phyloP scores from a whole-genome alignment of 148 eudicot genomes.

The Amaranthus cruentus region DNA sequence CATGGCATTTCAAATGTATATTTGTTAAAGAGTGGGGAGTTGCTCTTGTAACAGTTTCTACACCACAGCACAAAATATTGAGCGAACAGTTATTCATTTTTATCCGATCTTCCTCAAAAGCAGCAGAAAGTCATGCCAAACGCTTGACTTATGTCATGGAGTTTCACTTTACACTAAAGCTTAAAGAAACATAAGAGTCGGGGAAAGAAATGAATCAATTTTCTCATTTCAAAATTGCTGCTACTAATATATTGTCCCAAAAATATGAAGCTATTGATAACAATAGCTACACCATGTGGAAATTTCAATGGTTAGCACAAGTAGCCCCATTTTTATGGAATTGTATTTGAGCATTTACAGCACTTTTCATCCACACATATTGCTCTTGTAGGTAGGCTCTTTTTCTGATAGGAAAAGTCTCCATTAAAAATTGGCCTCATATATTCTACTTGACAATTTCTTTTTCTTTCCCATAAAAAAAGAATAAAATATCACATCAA shows the following conservation, averaged over 20 bases:
- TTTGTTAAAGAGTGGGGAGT: background rate
- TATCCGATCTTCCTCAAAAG: too few relatives aligned
- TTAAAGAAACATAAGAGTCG: too few relatives aligned
- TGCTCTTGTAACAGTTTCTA: too few relatives aligned
- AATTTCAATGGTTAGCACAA: background rate
- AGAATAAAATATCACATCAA: background rate
- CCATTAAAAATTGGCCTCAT: background rate
- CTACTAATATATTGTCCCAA: background rate
- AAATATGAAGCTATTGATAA: background rate
- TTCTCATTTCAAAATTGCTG: background rate
- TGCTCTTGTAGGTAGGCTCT: too few relatives aligned
- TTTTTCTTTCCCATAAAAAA: background rate
- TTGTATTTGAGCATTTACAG: background rate
- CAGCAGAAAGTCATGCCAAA: too few relatives aligned
- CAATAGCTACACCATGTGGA: background rate
- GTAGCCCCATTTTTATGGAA: background rate
- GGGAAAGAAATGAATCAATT: too few relatives aligned
- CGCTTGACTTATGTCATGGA: too few relatives aligned
- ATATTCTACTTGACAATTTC: background rate
- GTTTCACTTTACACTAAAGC: too few relatives aligned
- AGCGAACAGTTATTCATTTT: too few relatives aligned
- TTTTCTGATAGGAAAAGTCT: background rate
- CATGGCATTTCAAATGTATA: background rate
- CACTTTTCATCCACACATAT: background rate
- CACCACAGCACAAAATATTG: too few relatives aligned